Evolutionary conservation across 108 stramenopile genomes (phyloP).

Genomic region (Nannochloropsis gaditana): DNA sequence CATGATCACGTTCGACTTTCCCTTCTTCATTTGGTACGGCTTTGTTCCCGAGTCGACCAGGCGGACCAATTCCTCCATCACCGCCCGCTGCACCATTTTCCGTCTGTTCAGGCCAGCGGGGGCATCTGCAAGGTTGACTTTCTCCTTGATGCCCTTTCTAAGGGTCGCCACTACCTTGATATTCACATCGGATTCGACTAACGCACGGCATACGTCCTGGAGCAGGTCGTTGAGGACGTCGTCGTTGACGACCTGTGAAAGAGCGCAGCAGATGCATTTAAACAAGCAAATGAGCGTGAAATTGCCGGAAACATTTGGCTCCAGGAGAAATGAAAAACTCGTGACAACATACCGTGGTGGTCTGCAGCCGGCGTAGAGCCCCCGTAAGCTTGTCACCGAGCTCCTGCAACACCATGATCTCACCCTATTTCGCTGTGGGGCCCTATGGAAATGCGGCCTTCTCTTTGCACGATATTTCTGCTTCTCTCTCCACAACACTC

Average conservation of each 20-base stretch:
- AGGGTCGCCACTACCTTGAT: constrained; percentile 63
- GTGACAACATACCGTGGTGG: constrained; percentile 59
- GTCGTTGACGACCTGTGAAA: neutral
- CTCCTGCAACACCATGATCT: constrained; percentile 83
- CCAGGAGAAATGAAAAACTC: constrained; percentile 49
- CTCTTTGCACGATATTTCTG: too few species aligned
- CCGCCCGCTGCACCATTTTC: constrained; percentile 74
- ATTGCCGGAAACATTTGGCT: constrained; percentile 66
- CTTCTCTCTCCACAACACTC: too few species aligned
- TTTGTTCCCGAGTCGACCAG: constrained; percentile 59
- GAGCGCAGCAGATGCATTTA: neutral
- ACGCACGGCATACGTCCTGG: constrained; percentile 70
- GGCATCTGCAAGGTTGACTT: constrained; percentile 42
- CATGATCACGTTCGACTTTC: constrained; percentile 84
- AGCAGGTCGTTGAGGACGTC: constrained; percentile 47
- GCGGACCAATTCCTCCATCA: constrained; percentile 75
- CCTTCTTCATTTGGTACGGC: constrained; percentile 62
- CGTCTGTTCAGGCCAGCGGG: constrained; percentile 39
- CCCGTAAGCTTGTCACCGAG: constrained; percentile 82
- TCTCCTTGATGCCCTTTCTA: constrained; percentile 24
- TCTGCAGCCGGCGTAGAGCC: constrained; percentile 76
- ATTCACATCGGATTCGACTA: constrained; percentile 92
- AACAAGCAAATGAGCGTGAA: constrained; percentile 59
- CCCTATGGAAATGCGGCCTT: too few species aligned
- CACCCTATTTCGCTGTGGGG: neutral